phyloP scores from a whole-genome alignment of 2,329 filamentous ascomycete genomes.

The Exophiala viscosa region DNA sequence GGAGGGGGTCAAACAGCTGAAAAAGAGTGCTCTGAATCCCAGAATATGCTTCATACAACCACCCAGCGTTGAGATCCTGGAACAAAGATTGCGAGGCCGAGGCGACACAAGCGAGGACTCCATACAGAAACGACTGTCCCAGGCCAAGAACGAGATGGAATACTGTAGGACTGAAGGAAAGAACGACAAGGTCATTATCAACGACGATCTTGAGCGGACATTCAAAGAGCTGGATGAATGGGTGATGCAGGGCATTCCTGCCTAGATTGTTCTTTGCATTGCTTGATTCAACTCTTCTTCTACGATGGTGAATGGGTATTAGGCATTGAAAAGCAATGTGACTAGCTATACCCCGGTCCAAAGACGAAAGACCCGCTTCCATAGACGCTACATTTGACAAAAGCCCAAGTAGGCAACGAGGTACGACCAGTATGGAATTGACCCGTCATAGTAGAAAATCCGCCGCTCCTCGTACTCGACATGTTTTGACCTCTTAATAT shows the following conservation, averaged over 20 bases:
- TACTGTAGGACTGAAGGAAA: conserved; percentile 65
- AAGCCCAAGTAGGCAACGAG: conserved; percentile 16
- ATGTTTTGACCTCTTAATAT: conserved; percentile 59
- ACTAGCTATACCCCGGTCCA: conserved; percentile 21
- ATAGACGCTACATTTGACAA: conserved; percentile 26
- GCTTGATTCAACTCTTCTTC: background rate
- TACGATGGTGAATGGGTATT: background rate
- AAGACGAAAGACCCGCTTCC: conserved; percentile 28
- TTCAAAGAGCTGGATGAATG: conserved; percentile 53
- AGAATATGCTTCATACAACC: conserved; percentile 83
- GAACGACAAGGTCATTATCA: conserved; percentile 63
- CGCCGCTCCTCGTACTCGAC: too few species aligned
- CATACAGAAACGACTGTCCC: conserved; percentile 64
- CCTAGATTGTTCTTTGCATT: background rate
- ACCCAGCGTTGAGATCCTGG: conserved; percentile 69
- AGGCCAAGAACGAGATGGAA: conserved; percentile 71
- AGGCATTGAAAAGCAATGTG: conserved; percentile 9
- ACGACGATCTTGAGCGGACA: conserved; percentile 60
- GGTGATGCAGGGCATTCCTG: conserved; percentile 38
- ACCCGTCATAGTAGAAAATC: too few species aligned
- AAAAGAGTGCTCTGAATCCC: conserved; percentile 67
- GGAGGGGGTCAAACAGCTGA: conserved; percentile 94
- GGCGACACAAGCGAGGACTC: conserved; percentile 75
- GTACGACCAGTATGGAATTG: conserved; percentile 17
- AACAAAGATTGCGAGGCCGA: conserved; percentile 68